Conservation (phyloP, 495 filamentous ascomycete genomes). For the Neurospora terricola region DNA sequence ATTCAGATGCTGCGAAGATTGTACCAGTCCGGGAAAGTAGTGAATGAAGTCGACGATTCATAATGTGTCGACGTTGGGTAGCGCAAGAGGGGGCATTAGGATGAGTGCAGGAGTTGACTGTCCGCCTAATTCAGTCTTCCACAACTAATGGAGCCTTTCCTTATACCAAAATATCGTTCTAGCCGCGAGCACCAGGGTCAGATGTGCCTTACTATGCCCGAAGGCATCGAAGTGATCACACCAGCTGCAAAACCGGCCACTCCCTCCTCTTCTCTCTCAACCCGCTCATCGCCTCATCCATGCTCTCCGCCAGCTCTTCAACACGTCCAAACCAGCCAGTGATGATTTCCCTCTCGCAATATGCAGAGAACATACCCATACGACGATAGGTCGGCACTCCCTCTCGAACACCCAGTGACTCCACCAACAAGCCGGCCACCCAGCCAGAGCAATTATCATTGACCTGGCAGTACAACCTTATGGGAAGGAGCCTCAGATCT, state of each 20-base stretch:
- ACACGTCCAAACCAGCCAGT: background rate
- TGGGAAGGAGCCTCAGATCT: background rate
- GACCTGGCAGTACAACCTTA: background rate
- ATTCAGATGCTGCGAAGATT: no score
- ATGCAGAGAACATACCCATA: background rate
- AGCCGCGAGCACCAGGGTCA: no score
- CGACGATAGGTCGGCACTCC: background rate
- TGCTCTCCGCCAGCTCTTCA: background rate
- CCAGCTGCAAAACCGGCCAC: background rate
- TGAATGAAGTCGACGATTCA: no score
- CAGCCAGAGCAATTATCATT: background rate
- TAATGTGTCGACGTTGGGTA: no score
- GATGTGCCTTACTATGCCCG: background rate
- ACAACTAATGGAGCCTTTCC: no score
- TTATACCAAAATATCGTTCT: background rate
- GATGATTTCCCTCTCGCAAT: background rate
- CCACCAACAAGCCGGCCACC: background rate
- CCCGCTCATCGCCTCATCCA: background rate
- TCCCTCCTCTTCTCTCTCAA: background rate
- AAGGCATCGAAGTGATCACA: background rate
- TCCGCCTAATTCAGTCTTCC: no score
- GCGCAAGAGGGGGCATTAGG: no score
- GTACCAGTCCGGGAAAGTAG: no score
- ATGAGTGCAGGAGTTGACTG: no score
- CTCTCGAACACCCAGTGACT: background rate